Conservation (phyloP, 306 rosid genomes). For the Geum urbanum region DNA sequence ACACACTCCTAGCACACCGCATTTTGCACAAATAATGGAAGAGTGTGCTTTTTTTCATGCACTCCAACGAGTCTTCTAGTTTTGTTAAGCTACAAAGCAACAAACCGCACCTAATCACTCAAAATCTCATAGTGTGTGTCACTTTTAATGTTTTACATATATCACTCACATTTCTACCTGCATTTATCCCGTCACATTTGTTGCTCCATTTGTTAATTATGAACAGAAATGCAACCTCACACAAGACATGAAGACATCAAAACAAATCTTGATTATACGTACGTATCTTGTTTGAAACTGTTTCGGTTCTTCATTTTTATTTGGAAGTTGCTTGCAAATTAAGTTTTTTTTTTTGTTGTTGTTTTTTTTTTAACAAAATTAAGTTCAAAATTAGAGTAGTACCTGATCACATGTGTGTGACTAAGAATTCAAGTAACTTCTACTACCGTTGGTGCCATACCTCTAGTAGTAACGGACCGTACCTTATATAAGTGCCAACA, state of each 20-base stretch:
- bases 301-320: not conserved
- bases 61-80: conserved; percentile 10
- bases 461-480: no score
- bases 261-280: not conserved
- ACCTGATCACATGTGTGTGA: no score
- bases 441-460: no score
- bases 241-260: not conserved
- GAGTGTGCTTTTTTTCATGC: not conserved
- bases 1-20: conserved; percentile 15
- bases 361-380: no score
- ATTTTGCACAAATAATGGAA: conserved; percentile 7
- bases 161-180: not conserved
- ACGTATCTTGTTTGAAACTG: not conserved
- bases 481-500: no score
- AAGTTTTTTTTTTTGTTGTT: no score
- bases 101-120: conserved; percentile 20
- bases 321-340: no score
- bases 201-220: not conserved
- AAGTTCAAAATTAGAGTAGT: no score
- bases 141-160: not conserved
- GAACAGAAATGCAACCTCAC: not conserved
- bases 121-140: not conserved
- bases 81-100: conserved; percentile 22
- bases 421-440: no score
- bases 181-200: not conserved